Base-by-base conservation (phyloP, 139 green algal species). In the Nannochloris sp. region DNA sequence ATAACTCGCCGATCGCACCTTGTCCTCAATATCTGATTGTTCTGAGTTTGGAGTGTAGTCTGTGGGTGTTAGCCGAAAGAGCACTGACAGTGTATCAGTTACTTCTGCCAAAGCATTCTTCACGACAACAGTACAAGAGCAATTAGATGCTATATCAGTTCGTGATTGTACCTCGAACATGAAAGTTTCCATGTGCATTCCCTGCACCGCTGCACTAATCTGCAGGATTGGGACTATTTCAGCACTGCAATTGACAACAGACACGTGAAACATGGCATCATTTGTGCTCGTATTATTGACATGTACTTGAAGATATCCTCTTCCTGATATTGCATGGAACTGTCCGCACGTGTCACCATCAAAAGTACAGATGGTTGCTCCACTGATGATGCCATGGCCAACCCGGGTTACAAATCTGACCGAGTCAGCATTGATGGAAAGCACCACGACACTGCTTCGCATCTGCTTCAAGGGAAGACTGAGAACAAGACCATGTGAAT, bases 1-100 rank as follows among this genome's bases (percentile, higher is more conserved):
- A 11, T 40, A 19, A 48, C 29, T n/a, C 7, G 15, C 18, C 46
- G 4, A n/a, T 6, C 37, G 18, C 24, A 54, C 68, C 37, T 64
- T 59, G 2, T 27, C 53, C 6, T 64, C 62, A 7, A 74, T n/a
- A 37, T 68, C 50, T 16, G 66, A 68, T 43, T 78, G 51, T 24
- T 61, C 44, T n/a, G 77, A 70, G 15, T 31, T 50, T 11, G 67
- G 53, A 11, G 62, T 54, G 51, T 81, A 84, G 0, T 64, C 15
- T 0, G 82, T 90, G 15, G 72, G 73, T 12, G 83, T 86, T 23
- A 80, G 83, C 62, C 75, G 88, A 19, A 90, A 90, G 3, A 0
- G 21, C 8, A 90, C 50, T 37, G 50, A 2, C 9, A 15, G 9
- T 3, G 15, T 57, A 24, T 43, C 44, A 49, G 48, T 31, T 19